Conservation (phyloP, 2,329 filamentous ascomycete genomes). For the Paecilomyces formosus region DNA sequence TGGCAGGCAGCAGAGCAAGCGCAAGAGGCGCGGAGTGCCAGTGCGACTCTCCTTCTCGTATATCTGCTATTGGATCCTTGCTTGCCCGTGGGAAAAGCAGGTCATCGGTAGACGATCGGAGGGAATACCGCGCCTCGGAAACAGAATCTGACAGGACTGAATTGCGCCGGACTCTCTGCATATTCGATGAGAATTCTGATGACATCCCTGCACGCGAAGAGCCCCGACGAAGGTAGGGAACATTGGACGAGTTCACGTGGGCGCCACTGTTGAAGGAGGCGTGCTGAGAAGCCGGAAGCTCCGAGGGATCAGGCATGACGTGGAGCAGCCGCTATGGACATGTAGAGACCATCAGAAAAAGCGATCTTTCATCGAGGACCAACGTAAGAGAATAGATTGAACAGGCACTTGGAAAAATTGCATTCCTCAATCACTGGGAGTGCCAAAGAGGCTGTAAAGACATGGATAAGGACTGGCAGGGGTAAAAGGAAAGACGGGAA, state of each 20-base stretch:
- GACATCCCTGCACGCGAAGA: conserved; percentile 29
- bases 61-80: conserved; percentile 22
- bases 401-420: neutral
- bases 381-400: neutral
- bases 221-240: conserved; percentile 27
- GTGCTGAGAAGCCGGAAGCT: conserved; percentile 10
- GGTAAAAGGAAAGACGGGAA: neutral
- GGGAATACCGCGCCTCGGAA: conserved; percentile 56
- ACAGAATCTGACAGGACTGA: conserved; percentile 73
- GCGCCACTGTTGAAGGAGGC: conserved; percentile 8
- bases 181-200: conserved; percentile 20
- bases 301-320: conserved; percentile 14
- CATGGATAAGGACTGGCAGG: neutral
- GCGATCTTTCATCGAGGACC: neutral
- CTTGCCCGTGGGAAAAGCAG: conserved; percentile 53
- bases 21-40: conserved; percentile 77
- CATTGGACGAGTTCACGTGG: conserved; percentile 8
- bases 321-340: neutral
- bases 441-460: neutral
- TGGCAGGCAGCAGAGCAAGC: conserved; percentile 74
- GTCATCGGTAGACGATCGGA: conserved; percentile 62
- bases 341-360: neutral
- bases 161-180: conserved; percentile 54
- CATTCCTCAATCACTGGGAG: neutral
- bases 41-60: conserved; percentile 52